A percentile compares a stretch with the other conserved stretches of the same genome.
Evolutionary conservation across 2,329 filamentous ascomycete genomes (phyloP).

Genomic region (Alternaria arborescens): DNA sequence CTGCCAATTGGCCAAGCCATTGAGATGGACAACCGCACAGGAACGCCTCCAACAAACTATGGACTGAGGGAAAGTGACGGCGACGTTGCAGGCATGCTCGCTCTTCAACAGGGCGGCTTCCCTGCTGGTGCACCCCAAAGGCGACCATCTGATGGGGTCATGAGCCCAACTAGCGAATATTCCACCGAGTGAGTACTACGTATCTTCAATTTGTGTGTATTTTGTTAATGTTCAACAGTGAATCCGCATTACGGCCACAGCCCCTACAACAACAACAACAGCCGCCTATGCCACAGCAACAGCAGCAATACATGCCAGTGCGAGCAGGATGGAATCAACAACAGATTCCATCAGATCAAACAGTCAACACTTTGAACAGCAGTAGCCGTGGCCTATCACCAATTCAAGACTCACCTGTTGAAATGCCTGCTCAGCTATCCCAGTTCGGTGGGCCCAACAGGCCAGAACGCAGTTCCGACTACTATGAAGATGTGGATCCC

Average conservation of each 20-base stretch:
- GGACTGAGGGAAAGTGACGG: conserved; percentile 69
- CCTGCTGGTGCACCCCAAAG: conserved; percentile 39
- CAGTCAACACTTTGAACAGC: conserved; percentile 32
- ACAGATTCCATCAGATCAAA: conserved; percentile 38
- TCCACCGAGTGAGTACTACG: conserved; percentile 71
- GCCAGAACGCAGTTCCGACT: conserved; percentile 59
- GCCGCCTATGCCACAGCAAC: conserved; percentile 22
- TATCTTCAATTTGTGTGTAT: no score
- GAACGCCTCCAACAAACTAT: conserved; percentile 46
- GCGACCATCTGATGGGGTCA: conserved; percentile 32
- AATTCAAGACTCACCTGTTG: conserved; percentile 51
- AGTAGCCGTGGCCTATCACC: conserved; percentile 50
- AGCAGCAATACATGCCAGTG: conserved; percentile 55
- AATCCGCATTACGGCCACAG: conserved; percentile 20
- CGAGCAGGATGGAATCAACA: conserved; percentile 56
- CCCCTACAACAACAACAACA: conserved; percentile 33
- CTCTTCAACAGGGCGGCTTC: conserved; percentile 66
- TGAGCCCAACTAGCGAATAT: conserved; percentile 74
- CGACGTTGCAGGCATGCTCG: conserved; percentile 78
- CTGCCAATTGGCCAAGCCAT: conserved; percentile 69
- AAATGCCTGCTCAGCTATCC: conserved; percentile 43
- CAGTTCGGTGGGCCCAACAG: conserved; percentile 30
- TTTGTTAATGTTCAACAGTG: conserved; percentile 23
- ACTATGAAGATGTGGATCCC: conserved; percentile 94
- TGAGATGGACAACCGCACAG: conserved; percentile 76